Evolutionary conservation across 306 rosid genomes (phyloP).

Genomic region (Prosopis cineraria): DNA sequence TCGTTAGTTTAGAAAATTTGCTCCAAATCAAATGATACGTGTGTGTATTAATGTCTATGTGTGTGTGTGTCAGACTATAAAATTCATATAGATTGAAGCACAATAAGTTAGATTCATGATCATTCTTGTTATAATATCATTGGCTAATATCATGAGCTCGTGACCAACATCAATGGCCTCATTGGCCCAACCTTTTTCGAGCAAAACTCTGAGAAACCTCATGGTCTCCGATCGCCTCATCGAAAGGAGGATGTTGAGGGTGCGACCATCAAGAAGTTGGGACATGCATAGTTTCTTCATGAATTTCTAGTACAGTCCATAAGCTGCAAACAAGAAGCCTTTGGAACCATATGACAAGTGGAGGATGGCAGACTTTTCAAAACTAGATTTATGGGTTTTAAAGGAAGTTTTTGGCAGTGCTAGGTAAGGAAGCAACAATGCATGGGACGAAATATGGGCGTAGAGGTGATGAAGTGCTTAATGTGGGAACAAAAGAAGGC

Average conservation of each 20-base stretch:
- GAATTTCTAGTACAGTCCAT: no score
- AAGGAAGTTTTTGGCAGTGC: constrained; percentile 45
- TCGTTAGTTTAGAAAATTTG: no score
- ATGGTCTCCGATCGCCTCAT: constrained; percentile 37
- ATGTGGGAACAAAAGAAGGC: constrained; percentile 41
- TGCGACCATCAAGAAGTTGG: constrained; percentile 48
- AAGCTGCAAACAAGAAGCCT: constrained; percentile 41
- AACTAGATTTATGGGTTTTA: constrained; percentile 45
- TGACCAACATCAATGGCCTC: constrained; percentile 45
- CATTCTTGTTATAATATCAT: no score
- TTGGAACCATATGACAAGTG: constrained; percentile 34
- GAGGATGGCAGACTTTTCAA: constrained; percentile 39
- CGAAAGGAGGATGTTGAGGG: constrained; percentile 29
- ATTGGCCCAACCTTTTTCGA: constrained; percentile 12
- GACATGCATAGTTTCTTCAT: constrained; percentile 46
- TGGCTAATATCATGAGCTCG: no score
- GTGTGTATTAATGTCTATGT: no score
- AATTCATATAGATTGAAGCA: no score
- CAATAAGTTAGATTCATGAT: no score
- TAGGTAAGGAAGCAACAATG: constrained; percentile 48
- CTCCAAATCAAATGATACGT: no score
- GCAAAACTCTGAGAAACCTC: constrained; percentile 24
- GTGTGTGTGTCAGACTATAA: no score
- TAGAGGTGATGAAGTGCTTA: constrained; percentile 44
- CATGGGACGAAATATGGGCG: constrained; percentile 36